Percentiles rank a stretch among this genome's conserved stretches.
Conservation (phyloP, 805 yeast species). For the Sungouiozyma intestinalis region DNA sequence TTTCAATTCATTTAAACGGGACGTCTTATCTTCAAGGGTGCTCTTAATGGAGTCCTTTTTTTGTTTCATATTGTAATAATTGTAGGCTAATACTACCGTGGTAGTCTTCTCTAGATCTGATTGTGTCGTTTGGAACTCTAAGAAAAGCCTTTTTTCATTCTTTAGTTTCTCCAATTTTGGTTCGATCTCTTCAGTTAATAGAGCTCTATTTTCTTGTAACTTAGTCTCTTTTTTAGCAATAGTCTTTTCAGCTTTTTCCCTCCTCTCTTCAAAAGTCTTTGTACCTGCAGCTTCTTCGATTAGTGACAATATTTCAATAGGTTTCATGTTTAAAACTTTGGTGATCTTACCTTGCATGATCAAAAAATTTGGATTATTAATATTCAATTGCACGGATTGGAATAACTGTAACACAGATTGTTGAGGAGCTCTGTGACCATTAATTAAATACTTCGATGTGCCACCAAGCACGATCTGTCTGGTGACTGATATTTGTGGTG, state of each 20-base stretch:
- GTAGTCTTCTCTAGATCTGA: conserved; percentile 67
- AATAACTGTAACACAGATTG: conserved; percentile 82
- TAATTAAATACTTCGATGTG: conserved; percentile 80
- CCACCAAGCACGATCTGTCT: conserved; percentile 89
- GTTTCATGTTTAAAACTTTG: conserved; percentile 92
- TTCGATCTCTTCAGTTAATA: conserved; percentile 79
- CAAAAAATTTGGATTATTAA: conserved; percentile 91
- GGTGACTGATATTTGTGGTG: conserved; percentile 76
- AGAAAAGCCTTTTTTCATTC: conserved; percentile 67
- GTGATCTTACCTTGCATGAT: conserved; percentile 99
- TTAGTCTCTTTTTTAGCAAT: conserved; percentile 87
- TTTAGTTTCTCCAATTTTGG: conserved; percentile 80
- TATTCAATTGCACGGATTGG: conserved; percentile 90
- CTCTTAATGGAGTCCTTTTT: conserved; percentile 36
- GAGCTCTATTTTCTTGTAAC: conserved; percentile 60
- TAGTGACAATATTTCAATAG: conserved; percentile 75
- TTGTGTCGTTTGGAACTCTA: conserved; percentile 81
- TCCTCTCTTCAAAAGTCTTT: conserved; percentile 84
- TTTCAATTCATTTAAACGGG: conserved; percentile 33
- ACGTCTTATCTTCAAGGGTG: conserved; percentile 33
- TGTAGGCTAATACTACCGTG: conserved; percentile 68
- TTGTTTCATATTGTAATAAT: conserved; percentile 38
- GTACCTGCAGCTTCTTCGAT: conserved; percentile 99
- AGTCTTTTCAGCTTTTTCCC: conserved; percentile 83
- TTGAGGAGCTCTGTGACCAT: conserved; percentile 95